Percentiles rank a stretch among this genome's conserved stretches.
phyloP scores from a whole-genome alignment of 2,329 filamentous ascomycete species.

The Lachnellula occidentalis region DNA sequence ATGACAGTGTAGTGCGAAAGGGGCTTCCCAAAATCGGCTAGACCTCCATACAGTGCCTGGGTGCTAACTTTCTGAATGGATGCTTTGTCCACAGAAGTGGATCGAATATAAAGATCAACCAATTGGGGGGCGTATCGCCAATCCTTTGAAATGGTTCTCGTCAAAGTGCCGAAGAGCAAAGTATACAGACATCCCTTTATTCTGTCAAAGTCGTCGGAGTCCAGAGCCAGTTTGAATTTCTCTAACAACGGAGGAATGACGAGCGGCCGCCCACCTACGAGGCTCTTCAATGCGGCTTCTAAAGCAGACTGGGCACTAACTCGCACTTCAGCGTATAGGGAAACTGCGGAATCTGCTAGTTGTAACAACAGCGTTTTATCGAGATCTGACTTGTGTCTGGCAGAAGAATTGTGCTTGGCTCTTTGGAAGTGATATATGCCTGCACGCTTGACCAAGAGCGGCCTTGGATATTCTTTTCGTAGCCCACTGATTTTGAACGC shows the following conservation, averaged over 20 bases:
- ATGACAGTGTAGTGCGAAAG: constrained; percentile 82
- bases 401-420: constrained; percentile 87
- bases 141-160: constrained; percentile 82
- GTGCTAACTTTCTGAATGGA: constrained; percentile 88
- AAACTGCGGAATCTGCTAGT: constrained; percentile 83
- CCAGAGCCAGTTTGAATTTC: constrained; percentile 71
- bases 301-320: constrained; percentile 85
- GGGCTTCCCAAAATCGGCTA: constrained; percentile 88
- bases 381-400: constrained; percentile 81
- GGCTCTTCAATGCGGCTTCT: constrained; percentile 86
- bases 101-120: constrained; percentile 83
- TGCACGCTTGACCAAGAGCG: constrained; percentile 84
- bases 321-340: constrained; percentile 91
- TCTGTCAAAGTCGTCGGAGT: constrained; percentile 74
- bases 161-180: constrained; percentile 78
- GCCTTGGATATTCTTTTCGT: constrained; percentile 86
- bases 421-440: constrained; percentile 93
- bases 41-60: constrained; percentile 67
- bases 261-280: constrained; percentile 80
- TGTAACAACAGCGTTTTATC: constrained; percentile 83
- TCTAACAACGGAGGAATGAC: constrained; percentile 85
- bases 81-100: constrained; percentile 84
- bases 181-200: constrained; percentile 96
- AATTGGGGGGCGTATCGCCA: constrained; percentile 94
- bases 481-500: constrained; percentile 93